Evolutionary conservation across 495 filamentous ascomycete genomes (phyloP).

Genomic region (Cercophora newfieldiana): DNA sequence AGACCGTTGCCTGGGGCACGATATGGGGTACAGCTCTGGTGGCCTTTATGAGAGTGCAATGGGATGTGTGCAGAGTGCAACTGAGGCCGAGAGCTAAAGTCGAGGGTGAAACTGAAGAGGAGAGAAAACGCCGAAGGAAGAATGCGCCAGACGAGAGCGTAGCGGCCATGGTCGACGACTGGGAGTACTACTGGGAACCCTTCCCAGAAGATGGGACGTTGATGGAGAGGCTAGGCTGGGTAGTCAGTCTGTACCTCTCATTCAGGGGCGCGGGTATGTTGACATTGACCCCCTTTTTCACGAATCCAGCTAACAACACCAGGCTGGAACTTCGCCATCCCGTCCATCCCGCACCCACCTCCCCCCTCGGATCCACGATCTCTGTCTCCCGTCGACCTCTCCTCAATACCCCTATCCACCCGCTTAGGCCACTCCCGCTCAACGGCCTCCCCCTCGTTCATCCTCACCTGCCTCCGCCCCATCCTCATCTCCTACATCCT

Average conservation of each 20-base stretch:
- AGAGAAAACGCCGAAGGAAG: slow-evolving; percentile 8
- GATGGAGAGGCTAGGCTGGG: slow-evolving; percentile 68
- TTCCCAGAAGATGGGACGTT: slow-evolving; percentile 61
- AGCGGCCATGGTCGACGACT: slow-evolving; percentile 21
- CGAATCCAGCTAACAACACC: background rate
- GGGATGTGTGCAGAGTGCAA: slow-evolving; percentile 66
- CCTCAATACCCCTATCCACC: slow-evolving; percentile 23
- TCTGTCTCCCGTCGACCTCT: slow-evolving; percentile 14
- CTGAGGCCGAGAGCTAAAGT: slow-evolving; percentile 21
- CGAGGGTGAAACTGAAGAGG: background rate
- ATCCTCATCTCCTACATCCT: slow-evolving; percentile 59
- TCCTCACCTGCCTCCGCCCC: slow-evolving; percentile 46
- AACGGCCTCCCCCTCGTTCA: slow-evolving; percentile 43
- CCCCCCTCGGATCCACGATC: background rate
- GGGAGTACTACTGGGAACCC: slow-evolving; percentile 67
- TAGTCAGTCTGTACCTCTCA: slow-evolving; percentile 63
- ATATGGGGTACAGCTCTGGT: slow-evolving; percentile 65
- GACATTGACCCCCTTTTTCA: background rate
- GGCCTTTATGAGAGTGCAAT: slow-evolving; percentile 64
- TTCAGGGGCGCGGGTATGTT: slow-evolving; percentile 61
- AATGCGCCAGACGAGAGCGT: slow-evolving; percentile 33
- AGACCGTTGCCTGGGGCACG: slow-evolving; percentile 57
- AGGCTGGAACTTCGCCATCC: slow-evolving; percentile 68
- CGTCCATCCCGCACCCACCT: slow-evolving; percentile 20
- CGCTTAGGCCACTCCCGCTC: slow-evolving; percentile 37